Base-by-base conservation (phyloP, 371 early-diverging fungal genomes). In the Nematocida sp. region DNA sequence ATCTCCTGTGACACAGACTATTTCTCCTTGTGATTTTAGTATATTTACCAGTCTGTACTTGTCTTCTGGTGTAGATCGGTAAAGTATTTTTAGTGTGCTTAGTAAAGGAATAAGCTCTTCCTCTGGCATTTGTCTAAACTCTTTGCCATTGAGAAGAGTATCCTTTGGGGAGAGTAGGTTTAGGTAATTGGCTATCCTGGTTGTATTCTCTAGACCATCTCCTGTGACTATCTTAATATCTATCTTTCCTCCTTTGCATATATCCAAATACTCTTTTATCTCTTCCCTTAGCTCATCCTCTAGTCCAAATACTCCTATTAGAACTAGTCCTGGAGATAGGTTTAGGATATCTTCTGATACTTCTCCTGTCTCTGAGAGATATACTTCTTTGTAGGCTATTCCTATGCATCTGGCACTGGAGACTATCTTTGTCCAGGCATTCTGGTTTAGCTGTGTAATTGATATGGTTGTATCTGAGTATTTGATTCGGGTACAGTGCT, bases 1-100 rank as follows among this genome's bases (percentile, higher is more conserved):
- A 80, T 96, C 96, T 63, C 96, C 96, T 11, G 94, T 94, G 93
- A 96, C 93, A 37, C 93, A 95, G 23, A 93, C 94, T 40, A 95
- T 87, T 35, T 85, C 88, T 5, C 94, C 95, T 29, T 85, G 79
- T 25, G 82, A 84, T 81, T 93, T 89, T 74, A 96, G 85, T 37
- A 91, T 79, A 80, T 91, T 88, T 1, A 95, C 93, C 76, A 95
- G 84, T 79, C 90, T 85, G 79, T 87, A 86, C 85, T 96, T 96
- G 85, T 95, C 93, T 37, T 88, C 82, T 46, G 95, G 95, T 82
- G 92, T 92, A 0, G 91, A 90, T 65, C 95, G 86, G 21, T 91
- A 90, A 80, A 96, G 94, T 62, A 96, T 81, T 53, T 85, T 86
- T 49, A 93, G 92, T 11, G 85, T 81, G 53, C 81, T 80, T 43